phyloP scores from a whole-genome alignment of 345 rosid genomes.

The Corymbia maculata region DNA sequence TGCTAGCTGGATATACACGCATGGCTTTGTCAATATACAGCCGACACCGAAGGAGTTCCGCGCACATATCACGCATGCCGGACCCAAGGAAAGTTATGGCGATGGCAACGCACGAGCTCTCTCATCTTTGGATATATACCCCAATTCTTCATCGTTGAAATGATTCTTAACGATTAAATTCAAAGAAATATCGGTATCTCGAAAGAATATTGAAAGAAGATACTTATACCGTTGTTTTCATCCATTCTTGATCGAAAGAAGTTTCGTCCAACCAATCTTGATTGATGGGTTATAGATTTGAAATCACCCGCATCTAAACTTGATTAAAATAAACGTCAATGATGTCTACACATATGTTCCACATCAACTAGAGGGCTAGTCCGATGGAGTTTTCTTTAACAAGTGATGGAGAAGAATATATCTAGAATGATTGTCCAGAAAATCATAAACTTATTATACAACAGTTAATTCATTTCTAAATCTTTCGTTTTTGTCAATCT shows the following conservation, averaged over 20 bases:
- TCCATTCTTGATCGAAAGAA: not conserved
- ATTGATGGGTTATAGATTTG: not conserved
- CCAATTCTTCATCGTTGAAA: not conserved
- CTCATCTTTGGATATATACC: not conserved
- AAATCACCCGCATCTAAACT: not conserved
- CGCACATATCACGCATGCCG: not conserved
- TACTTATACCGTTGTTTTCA: not conserved
- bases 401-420: not conserved
- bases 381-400: not conserved
- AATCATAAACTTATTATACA: not conserved
- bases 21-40: not conserved
- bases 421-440: not conserved
- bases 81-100: not conserved
- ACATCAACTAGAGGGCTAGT: fast-evolving
- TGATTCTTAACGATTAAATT: not conserved
- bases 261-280: not conserved
- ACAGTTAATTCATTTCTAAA: not conserved
- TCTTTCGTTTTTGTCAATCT: not conserved
- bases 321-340: not conserved
- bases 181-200: not conserved
- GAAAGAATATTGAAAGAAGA: not conserved
- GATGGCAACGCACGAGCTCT: not conserved
- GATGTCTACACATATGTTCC: not conserved
- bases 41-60: not conserved
- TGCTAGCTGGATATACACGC: not conserved